Base-by-base conservation (phyloP, 148 eudicot species). In the Euryodendron excelsum region DNA sequence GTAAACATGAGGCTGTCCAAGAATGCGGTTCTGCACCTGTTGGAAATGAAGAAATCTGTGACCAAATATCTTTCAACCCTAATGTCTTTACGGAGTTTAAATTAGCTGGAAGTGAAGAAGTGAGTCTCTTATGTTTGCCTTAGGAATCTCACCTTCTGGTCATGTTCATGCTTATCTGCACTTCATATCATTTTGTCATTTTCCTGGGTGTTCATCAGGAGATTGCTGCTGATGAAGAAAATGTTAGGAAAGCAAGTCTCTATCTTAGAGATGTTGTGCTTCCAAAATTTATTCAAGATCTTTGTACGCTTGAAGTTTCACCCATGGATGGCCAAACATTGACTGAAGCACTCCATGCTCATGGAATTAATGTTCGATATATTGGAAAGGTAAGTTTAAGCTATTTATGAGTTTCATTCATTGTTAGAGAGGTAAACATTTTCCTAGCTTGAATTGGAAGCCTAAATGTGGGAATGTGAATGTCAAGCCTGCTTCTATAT, bases 311-410 rank as follows among this genome's bases (percentile, higher is more conserved):
- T 73, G 99, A 96, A 83, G 97, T 96, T 77, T 96, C 99, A 77
- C 99, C 99, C 61, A 96, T 96, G 99, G 99, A 96, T 86, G 99
- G 99, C n/a, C 99, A 96, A 82, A 93, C 99, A 36, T 87, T 96
- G 69, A 93, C 98, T 70, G 99, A 96, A 77, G 98, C 97, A 74
- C 98, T 96, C 52, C 99, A 96, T 88, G 92, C 97, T 55, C 97
- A 92, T 88, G 99, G 99, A 77, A 93, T 96, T 73, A 96, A 93
- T 84, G 87, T 96, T 72, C 98, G 99, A 1, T 96, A 96, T 80
- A 86, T 96, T 77, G 99, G 98, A 81, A 93, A 88, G 83, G 99
- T 93, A 86, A 84, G 88, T 53, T 27, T 79, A 14, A 1, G 20
- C 71, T 76, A 34, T 33, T 41, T 50, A 41, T 61, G 50, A 41